Base-by-base conservation (phyloP, 306 rosid species). In the Betula pendula region DNA sequence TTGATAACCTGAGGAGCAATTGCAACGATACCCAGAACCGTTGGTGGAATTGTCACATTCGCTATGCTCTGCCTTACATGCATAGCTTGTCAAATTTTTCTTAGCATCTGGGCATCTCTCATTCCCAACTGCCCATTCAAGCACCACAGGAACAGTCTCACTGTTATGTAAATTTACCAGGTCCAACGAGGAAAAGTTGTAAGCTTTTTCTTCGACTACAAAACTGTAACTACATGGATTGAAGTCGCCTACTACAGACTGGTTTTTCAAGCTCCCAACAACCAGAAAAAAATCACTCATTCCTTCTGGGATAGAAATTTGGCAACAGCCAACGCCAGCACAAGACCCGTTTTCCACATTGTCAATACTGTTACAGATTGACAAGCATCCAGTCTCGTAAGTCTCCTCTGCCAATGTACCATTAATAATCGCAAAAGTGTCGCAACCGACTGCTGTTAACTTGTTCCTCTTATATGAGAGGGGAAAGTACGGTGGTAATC, bases 101-200 rank as follows among this genome's bases (percentile, higher is more conserved):
- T 24, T 1, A 16, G 75, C 82, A 0, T 17, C 11, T 0, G 2
- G 1, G 53, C 92, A 84, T 1, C 53, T 71, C 13, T 42, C 1
- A 0, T 63, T 24, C 24, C 81, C 83, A 3, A 79, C 81, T 13
- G 63, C 73, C 93, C 93, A 89, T 71, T 87, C 85, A 27, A 83
- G 52, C 8, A 89, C 85, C 35, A 53, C 1, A 0, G 85, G 85
- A 11, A 72, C 8, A 11, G 0, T 0, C 9, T 3, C 2, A 1
- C 0, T 19, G 2, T 3, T 0, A 8, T 35, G 0, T 22, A 75
- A 79, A 6, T 79, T 19, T 13, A 1, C 43, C 2, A 79, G n/a
- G 63, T 63, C 75, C 4, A 0, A 1, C 0, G 15, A 2, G 1
- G 70, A 38, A 81, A 81, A 85, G 6, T 60, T 29, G 56, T 82